Evolutionary conservation across 2,329 filamentous ascomycete species (phyloP).

Genomic region (Aurifilum marmelostoma): DNA sequence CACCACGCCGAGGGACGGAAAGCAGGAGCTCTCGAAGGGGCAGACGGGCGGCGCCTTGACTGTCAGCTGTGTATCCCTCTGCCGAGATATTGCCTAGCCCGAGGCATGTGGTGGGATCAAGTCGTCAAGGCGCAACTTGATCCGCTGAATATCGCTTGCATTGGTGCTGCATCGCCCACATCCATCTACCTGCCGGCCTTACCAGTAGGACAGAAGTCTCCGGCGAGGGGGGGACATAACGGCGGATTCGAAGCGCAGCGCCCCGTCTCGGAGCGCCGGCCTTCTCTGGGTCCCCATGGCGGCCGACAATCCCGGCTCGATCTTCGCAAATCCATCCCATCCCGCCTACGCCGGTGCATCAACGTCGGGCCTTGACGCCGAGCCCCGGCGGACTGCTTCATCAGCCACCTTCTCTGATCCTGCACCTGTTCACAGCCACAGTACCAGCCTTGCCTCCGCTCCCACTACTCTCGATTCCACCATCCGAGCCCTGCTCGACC

Average conservation of each 20-base stretch:
- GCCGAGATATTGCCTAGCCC: background rate
- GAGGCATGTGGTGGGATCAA: background rate
- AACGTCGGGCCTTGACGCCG: conserved; percentile 20
- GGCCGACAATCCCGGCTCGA: conserved; percentile 24
- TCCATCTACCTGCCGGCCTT: background rate
- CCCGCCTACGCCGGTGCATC: conserved; percentile 29
- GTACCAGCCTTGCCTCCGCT: conserved; percentile 39
- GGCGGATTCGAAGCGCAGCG: background rate
- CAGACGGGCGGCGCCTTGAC: conserved; percentile 10
- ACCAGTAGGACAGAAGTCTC: background rate
- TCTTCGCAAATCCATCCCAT: conserved; percentile 16
- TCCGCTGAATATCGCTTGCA: conserved; percentile 5
- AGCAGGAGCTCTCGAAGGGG: conserved; percentile 15
- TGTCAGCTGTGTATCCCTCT: conserved; percentile 13
- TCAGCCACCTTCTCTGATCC: conserved; percentile 20
- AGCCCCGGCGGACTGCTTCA: conserved; percentile 21
- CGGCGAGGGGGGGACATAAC: background rate
- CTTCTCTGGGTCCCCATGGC: conserved; percentile 23
- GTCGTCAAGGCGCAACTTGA: conserved; percentile 11
- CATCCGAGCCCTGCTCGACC: conserved; percentile 52
- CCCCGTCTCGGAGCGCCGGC: conserved; percentile 13
- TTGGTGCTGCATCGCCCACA: background rate
- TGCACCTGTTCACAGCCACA: conserved; percentile 21
- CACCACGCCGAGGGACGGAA: conserved; percentile 3
- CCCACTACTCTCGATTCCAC: conserved; percentile 46